Base-by-base conservation (phyloP, 495 filamentous ascomycete genomes). In the Daldinia loculata region DNA sequence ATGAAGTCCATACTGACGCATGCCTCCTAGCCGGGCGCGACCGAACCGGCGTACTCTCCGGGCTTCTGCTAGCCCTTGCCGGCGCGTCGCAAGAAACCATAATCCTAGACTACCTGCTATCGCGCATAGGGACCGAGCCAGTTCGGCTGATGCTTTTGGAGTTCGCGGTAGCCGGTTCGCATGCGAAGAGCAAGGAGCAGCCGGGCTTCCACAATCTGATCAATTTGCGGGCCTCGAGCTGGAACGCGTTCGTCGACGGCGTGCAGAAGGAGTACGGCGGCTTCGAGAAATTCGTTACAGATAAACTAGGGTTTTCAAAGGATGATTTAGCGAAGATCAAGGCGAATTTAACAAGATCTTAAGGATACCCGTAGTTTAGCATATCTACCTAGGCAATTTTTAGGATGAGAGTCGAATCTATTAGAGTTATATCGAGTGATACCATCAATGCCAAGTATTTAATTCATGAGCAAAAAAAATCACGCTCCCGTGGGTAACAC, bases 41-140 rank as follows among this genome's bases (percentile, higher is more conserved):
- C 66, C 83, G 89, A n/a, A 90, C 89, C 0, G 89, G 89, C 3
- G 85, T 90, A 0, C 73, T 90, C 9, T 79, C 87, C 5, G 86
- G 85, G 5, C 64, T 91, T 1, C 74, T 91, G 6, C 73, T 89
- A n/a, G 79, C 81, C 7, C 77, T 91, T 0, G 84, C 86, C 9
- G 85, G 83, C 9, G 79, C 79, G 34, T 70, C 81, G 5, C 59
- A 77, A 6, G 80, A 87, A 4, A 76, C 76, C 9, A 80, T 89
- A 29, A 71, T 76, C 34, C 67, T 83, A 27, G 89, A 90, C 71
- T 91, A 84, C 67, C 69, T 83, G 61, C 70, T 86, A 29, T 82
- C 81, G 32, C 74, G 84, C 39, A 75, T 85, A 53, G 83, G 84
- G 12, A 80, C 78, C 2, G 84, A 85, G 70, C 78, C 79, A 7